A percentile compares a stretch with the other conserved stretches of the same genome.
These are phyloP conservation scores for Candida vaughaniae DNA, from an alignment of 805 yeast genomes.

Conservation along the genomic window DNA sequence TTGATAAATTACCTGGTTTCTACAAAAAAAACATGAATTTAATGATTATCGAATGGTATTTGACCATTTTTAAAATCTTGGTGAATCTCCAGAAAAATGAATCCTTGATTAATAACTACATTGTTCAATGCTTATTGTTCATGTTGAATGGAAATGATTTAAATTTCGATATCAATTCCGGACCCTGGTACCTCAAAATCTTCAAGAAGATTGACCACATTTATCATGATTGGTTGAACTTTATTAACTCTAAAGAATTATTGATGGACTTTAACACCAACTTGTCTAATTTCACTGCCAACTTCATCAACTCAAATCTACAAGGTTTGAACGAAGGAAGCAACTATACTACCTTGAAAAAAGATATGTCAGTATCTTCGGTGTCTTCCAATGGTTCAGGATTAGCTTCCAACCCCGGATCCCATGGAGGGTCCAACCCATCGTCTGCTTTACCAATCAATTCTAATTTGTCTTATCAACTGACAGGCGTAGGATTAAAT, in stretches of 20 bases:
- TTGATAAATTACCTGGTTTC: constrained; percentile 26
- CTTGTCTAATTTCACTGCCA: constrained; percentile 5
- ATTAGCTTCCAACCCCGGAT: neutral
- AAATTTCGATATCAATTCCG: constrained; percentile 9
- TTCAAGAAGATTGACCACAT: constrained; percentile 9
- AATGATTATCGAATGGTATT: constrained; percentile 45
- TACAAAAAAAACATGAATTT: constrained; percentile 23
- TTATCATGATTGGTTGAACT: constrained; percentile 13
- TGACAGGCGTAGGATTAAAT: neutral
- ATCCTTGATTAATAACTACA: constrained; percentile 22
- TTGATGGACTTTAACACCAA: constrained; percentile 8
- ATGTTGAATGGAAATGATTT: constrained; percentile 16
- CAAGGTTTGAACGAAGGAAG: neutral
- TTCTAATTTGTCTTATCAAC: neutral
- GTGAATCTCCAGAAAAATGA: constrained; percentile 19
- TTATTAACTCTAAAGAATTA: constrained; percentile 4
- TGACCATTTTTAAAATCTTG: constrained; percentile 44
- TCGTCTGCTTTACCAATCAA: neutral
- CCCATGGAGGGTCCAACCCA: neutral
- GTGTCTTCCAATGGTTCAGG: constrained; percentile 1
- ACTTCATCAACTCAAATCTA: constrained; percentile 4
- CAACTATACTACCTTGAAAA: constrained; percentile 6
- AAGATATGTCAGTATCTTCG: constrained; percentile 2
- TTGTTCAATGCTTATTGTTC: constrained; percentile 27
- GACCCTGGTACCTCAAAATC: constrained; percentile 9